Evolutionary conservation across 345 rosid species (phyloP).

Genomic region (Euphorbia tirucalli): DNA sequence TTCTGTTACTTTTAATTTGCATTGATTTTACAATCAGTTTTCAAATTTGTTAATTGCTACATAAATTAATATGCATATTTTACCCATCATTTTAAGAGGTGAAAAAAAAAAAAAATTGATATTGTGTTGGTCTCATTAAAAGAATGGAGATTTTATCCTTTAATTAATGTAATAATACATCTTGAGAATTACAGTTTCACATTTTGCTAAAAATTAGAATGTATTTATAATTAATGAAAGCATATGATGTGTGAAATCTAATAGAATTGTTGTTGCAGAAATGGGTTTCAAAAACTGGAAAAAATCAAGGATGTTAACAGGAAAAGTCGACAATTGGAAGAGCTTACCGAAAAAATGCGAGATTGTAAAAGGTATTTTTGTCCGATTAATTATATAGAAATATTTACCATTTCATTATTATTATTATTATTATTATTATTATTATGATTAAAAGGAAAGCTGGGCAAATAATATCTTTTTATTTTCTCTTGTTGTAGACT

Average conservation of each 20-base stretch:
- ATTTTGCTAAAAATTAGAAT: not conserved
- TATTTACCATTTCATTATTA: too few relatives aligned
- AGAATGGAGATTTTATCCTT: not conserved
- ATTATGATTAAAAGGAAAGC: too few relatives aligned
- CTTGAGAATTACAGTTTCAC: too few relatives aligned
- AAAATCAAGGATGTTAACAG: conserved; percentile 32
- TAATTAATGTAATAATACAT: too few relatives aligned
- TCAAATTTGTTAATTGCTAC: too few relatives aligned
- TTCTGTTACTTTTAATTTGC: not conserved
- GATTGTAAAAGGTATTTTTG: conserved; percentile 28
- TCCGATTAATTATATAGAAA: not conserved
- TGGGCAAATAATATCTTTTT: too few relatives aligned
- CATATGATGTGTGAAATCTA: too few relatives aligned
- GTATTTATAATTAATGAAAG: not conserved
- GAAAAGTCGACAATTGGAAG: conserved; percentile 32
- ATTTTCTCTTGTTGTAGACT: conserved; percentile 51
- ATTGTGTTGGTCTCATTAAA: too few relatives aligned
- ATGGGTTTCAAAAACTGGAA: conserved; percentile 35
- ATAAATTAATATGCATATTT: not conserved
- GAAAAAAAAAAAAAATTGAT: not conserved
- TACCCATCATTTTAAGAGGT: too few relatives aligned
- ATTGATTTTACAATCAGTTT: too few relatives aligned
- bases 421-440: not conserved
- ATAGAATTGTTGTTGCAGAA: conserved; percentile 15
- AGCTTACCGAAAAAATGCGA: conserved; percentile 29